Base-by-base conservation (phyloP, 2,329 filamentous ascomycete genomes). In the Remersonia thermophila region DNA sequence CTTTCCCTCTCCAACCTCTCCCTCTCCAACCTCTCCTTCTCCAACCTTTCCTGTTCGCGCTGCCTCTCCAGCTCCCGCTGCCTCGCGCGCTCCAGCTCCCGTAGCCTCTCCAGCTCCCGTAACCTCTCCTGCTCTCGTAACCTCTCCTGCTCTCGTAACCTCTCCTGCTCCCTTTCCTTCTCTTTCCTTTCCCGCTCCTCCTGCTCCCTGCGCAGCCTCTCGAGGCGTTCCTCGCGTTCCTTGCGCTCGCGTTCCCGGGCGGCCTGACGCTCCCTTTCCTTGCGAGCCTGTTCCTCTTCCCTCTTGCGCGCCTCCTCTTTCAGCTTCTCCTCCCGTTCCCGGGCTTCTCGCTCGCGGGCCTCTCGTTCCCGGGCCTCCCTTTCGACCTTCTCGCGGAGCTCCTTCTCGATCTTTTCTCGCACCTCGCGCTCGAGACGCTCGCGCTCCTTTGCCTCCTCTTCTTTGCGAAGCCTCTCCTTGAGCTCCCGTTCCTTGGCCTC, bases 381-480 rank as follows among this genome's bases (percentile, higher is more conserved):
- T 60, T 46, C 55, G 54, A 12, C 52, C 48, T 64, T 67, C 42
- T 67, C 63, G 34, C 67, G 56, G 42, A 69, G 53, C 33, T 62
- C 42, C 61, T 46, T 37, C 42, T 60, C 44, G 4, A 39, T 23
- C 33, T 42, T 46, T 33, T 52, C 47, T 11, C 40, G 43, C 12
- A 54, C 40, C 36, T 56, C 55, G 30, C 42, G 51, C 33, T 55
- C 54, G 27, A 53, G 47, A 8, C 51, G 47, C 27, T 53, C 53
- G 39, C 50, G 51, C 36, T 52, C 51, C 29, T 49, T 35, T 40
- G 49, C 46, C 40, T 58, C 59, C 30, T 52, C 57, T 46, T 58
- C 60, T 37, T 51, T 47, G 7, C 46, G 42, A 34, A 57, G 49
- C 32, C 47, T 49, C 37, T 58, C 54, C 15, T 48, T 51, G 25